A percentile compares a stretch with the other conserved stretches of the same genome.
phyloP scores from a whole-genome alignment of 192 early-diverging fungal species.

The Neocallimastix lanati region DNA sequence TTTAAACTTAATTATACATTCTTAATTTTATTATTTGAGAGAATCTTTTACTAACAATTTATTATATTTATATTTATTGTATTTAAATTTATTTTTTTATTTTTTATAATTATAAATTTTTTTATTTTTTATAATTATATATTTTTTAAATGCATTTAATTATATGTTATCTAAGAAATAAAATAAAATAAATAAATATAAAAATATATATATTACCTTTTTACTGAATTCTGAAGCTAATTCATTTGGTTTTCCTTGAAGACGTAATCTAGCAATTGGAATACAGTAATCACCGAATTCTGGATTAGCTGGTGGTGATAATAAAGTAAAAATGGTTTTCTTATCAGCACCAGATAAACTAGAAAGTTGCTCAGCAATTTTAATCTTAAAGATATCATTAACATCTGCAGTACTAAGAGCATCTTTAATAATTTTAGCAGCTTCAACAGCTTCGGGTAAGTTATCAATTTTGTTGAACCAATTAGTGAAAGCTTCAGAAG shows the following conservation, averaged over 20 bases:
- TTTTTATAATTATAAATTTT: no score
- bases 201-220: neutral
- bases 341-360: neutral
- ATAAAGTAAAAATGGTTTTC: neutral
- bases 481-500: neutral
- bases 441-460: neutral
- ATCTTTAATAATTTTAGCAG: neutral
- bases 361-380: neutral
- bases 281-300: neutral
- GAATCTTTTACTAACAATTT: no score
- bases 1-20: no score
- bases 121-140: no score
- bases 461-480: neutral
- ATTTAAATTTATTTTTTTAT: no score
- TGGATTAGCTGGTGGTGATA: neutral
- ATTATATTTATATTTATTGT: no score
- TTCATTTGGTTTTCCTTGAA: neutral
- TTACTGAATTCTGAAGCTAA: neutral
- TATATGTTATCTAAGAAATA: no score
- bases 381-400: neutral
- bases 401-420: neutral
- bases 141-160: no score
- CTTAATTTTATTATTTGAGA: no score
- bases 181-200: no score
- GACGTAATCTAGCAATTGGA: neutral